These are phyloP conservation scores for Entomortierella lignicola DNA, from an alignment of 192 early-diverging fungal genomes.

Conservation along the genomic window DNA sequence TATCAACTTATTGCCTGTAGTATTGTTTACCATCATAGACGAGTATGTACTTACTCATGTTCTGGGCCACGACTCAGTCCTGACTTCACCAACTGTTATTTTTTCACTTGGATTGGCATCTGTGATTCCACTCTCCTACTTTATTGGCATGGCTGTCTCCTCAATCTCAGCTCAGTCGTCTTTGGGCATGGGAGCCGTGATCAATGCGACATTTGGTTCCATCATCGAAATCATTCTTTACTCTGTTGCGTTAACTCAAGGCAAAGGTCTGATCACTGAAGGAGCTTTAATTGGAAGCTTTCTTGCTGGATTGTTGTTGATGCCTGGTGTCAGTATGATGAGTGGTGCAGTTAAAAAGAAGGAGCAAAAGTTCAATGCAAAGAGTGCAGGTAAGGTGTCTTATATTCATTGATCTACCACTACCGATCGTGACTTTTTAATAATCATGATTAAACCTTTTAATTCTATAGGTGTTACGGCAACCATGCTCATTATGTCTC, in stretches of 20 bases:
- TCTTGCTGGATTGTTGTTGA: slow-evolving; percentile 86
- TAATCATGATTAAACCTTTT: not conserved
- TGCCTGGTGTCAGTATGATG: slow-evolving; percentile 96
- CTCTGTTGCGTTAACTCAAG: slow-evolving; percentile 86
- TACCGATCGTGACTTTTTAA: not conserved
- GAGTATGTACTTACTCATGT: slow-evolving; percentile 74
- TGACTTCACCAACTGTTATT: slow-evolving; percentile 74
- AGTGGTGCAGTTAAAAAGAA: slow-evolving; percentile 90
- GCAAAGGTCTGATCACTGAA: slow-evolving; percentile 88
- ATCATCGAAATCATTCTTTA: slow-evolving; percentile 98
- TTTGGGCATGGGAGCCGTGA: slow-evolving; percentile 92
- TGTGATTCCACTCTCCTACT: slow-evolving; percentile 93
- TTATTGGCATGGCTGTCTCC: slow-evolving; percentile 97
- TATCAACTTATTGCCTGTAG: slow-evolving; percentile 89
- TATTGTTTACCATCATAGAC: slow-evolving; percentile 86
- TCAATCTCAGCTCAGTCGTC: slow-evolving; percentile 96
- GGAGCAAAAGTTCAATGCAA: slow-evolving; percentile 95
- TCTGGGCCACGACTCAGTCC: slow-evolving; percentile 53
- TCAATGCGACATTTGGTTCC: slow-evolving; percentile 97
- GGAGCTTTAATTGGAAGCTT: slow-evolving; percentile 94
- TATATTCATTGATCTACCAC: no score
- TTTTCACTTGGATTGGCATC: slow-evolving; percentile 78
- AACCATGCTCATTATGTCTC: slow-evolving; percentile 94
- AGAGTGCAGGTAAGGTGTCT: slow-evolving; percentile 76
- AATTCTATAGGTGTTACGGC: slow-evolving; percentile 81